Conservation (phyloP, 2,329 filamentous ascomycete species). For the Chalaropsis thielavioides region DNA sequence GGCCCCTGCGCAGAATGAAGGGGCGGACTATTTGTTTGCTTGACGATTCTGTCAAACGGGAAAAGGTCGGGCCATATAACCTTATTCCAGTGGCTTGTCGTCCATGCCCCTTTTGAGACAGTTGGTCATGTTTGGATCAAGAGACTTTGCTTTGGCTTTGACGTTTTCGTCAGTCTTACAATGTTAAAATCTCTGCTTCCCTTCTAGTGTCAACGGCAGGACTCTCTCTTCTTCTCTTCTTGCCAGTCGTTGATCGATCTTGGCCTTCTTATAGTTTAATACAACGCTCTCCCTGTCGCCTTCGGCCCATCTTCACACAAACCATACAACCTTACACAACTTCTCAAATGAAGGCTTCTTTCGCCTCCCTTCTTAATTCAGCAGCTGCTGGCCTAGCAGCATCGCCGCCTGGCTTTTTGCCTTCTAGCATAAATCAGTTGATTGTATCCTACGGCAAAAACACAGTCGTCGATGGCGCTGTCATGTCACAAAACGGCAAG, state of each 20-base stretch:
- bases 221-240: neutral
- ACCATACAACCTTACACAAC: neutral
- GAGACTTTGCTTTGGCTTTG: neutral
- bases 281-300: neutral
- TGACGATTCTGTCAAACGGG: neutral
- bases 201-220: neutral
- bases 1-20: neutral
- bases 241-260: conserved; percentile 11
- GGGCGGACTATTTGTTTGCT: neutral
- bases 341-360: conserved; percentile 23
- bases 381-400: conserved; percentile 26
- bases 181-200: neutral
- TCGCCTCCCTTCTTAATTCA: conserved; percentile 23
- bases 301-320: neutral
- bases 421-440: conserved; percentile 26
- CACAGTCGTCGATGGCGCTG: conserved; percentile 27
- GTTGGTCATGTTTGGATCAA: neutral
- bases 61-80: neutral
- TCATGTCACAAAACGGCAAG: conserved; percentile 28
- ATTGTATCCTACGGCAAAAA: conserved; percentile 28
- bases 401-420: conserved; percentile 31
- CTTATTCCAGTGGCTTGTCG: neutral
- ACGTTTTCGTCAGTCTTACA: neutral
- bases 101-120: neutral
- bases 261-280: neutral